phyloP scores from a whole-genome alignment of 352 stramenopile genomes.

The Pelagophyceae sp. region DNA sequence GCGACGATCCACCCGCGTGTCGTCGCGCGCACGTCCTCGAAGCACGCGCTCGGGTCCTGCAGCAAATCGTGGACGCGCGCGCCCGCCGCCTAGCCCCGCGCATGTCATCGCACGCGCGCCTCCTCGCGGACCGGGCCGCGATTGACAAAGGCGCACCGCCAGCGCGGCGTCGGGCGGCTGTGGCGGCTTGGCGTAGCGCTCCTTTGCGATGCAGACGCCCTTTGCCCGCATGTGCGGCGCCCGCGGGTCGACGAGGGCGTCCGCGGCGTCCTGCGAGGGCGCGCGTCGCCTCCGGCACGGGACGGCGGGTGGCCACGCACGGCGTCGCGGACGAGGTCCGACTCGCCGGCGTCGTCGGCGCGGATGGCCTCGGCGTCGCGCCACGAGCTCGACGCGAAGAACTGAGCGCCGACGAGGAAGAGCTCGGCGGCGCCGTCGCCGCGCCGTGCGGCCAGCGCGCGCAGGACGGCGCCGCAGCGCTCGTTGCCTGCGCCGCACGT shows the following conservation, averaged over 20 bases:
- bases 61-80: constrained; percentile 8
- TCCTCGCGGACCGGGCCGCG: background rate
- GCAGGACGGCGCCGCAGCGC: background rate
- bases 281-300: background rate
- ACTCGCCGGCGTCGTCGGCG: background rate
- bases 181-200: background rate
- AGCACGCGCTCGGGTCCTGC: background rate
- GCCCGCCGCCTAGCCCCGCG: background rate
- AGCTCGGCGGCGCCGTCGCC: background rate
- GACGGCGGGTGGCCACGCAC: background rate
- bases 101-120: background rate
- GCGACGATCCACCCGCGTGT: background rate
- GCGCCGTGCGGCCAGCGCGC: background rate
- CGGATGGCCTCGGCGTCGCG: background rate
- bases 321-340: background rate
- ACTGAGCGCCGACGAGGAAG: background rate
- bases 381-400: background rate
- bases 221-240: no score
- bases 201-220: no score
- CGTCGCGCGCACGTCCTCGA: background rate
- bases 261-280: background rate
- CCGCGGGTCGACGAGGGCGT: background rate
- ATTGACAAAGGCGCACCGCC: background rate
- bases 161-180: background rate
- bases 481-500: no score